Evolutionary conservation across 192 early-diverging fungal genomes (phyloP).

Genomic region (Anaeromyces robustus): DNA sequence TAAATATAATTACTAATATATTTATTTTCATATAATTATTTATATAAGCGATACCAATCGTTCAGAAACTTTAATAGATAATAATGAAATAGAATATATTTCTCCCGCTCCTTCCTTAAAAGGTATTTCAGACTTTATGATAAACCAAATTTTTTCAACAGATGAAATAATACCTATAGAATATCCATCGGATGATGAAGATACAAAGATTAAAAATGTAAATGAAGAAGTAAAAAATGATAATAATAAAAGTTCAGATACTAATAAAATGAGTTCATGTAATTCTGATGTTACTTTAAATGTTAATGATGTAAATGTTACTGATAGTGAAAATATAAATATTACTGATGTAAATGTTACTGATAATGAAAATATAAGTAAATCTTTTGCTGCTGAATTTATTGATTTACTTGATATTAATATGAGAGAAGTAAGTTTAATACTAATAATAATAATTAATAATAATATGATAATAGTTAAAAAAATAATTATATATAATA

Average conservation of each 20-base stretch:
- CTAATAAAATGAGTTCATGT: background rate
- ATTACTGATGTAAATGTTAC: background rate
- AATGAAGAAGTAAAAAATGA: background rate
- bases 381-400: background rate
- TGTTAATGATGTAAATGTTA: background rate
- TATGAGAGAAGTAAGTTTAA: background rate
- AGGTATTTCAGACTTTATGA: background rate
- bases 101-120: background rate
- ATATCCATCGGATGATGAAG: background rate
- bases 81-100: background rate
- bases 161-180: background rate
- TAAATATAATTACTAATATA: too few species aligned
- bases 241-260: background rate
- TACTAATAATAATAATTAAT: too few species aligned
- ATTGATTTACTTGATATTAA: background rate
- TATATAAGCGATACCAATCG: background rate
- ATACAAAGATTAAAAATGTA: background rate
- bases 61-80: background rate
- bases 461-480: too few species aligned
- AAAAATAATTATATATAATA: too few species aligned
- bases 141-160: background rate
- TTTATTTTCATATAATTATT: too few species aligned
- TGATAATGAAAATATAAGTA: background rate
- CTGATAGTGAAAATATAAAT: background rate
- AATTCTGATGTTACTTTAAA: background rate